Conservation (phyloP, 108 stramenopile species). For the Stephanodiscus minutulus region DNA sequence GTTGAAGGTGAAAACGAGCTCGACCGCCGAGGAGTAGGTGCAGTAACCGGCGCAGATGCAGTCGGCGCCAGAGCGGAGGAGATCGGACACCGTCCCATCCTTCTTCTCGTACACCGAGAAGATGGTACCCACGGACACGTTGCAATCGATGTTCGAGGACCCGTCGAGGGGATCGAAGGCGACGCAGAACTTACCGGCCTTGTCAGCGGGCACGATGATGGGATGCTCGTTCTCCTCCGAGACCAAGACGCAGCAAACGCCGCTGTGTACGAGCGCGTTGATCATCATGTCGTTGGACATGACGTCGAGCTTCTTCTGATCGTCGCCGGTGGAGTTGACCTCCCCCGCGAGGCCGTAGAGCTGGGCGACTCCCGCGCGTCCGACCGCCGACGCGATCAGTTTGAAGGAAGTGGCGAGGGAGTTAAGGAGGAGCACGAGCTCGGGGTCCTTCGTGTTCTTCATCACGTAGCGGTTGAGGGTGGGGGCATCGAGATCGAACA, state of each 20-base stretch:
- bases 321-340: constrained; percentile 97
- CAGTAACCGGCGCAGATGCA: constrained; percentile 97
- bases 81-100: constrained; percentile 83
- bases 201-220: constrained; percentile 89
- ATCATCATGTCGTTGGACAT: constrained; percentile 99
- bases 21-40: constrained; percentile 86
- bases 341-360: constrained; percentile 97
- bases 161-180: constrained; percentile 99
- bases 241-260: constrained; percentile 94
- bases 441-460: constrained; percentile 77
- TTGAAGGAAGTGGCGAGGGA: constrained; percentile 88
- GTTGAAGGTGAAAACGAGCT: constrained; percentile 93
- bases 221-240: constrained; percentile 99
- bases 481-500: constrained; percentile 72
- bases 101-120: constrained; percentile 94
- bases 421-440: constrained; percentile 85
- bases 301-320: constrained; percentile 99
- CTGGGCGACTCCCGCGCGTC: constrained; percentile 86
- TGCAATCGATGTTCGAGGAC: constrained; percentile 99
- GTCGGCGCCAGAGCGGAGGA: constrained; percentile 91
- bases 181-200: constrained; percentile 94
- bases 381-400: constrained; percentile 85
- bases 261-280: constrained; percentile 90
- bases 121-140: constrained; percentile 98
- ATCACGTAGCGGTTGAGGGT: constrained; percentile 88